Conservation (phyloP, 495 filamentous ascomycete species). For the Neurospora sp. region DNA sequence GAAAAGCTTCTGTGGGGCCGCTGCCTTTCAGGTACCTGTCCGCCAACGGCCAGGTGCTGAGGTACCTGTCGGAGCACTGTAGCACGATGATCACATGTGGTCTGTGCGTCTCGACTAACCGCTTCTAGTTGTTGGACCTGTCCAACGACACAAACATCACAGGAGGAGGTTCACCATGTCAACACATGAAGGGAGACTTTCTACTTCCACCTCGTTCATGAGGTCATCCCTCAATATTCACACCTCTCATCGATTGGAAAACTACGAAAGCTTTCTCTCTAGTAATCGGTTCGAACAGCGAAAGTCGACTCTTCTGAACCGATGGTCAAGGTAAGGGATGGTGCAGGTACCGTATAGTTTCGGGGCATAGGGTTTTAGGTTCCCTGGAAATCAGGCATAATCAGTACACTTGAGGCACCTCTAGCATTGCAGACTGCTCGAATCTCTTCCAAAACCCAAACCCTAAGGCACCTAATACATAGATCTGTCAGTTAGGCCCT, state of each 20-base stretch:
- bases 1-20: neutral
- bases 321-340: neutral
- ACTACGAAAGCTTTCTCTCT: neutral
- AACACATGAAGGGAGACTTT: neutral
- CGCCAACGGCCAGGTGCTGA: neutral
- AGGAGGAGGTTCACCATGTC: too few relatives aligned
- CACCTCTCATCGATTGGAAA: neutral
- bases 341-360: too few relatives aligned
- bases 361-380: too few relatives aligned
- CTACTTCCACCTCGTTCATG: neutral
- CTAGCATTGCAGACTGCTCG: too few relatives aligned
- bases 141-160: neutral
- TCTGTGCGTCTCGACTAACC: neutral
- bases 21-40: neutral
- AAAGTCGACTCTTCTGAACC: neutral
- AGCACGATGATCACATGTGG: neutral
- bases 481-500: too few relatives aligned
- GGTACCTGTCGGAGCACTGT: neutral
- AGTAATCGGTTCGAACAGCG: neutral
- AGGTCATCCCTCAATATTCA: neutral
- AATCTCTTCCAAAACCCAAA: too few relatives aligned
- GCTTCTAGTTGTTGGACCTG: neutral
- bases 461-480: too few relatives aligned
- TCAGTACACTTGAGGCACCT: too few relatives aligned
- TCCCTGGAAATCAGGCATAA: too few relatives aligned